These are phyloP conservation scores for Biscogniauxia sp. DNA, from an alignment of 2,329 filamentous ascomycete species.

Conservation along the genomic window DNA sequence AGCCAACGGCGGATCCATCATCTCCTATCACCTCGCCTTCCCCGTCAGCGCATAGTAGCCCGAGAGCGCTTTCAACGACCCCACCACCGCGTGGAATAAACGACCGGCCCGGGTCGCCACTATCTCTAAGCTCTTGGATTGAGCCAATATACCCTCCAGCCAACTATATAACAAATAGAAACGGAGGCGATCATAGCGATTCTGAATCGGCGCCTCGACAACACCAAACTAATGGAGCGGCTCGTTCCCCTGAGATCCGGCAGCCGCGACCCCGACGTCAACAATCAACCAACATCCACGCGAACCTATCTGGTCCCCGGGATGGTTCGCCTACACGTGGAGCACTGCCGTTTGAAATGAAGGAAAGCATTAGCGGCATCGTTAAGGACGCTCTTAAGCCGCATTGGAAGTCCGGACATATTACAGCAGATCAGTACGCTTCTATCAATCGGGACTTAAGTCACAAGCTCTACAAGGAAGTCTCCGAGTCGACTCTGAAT, in stretches of 20 bases:
- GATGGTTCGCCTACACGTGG: conserved; percentile 68
- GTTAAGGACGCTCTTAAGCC: conserved; percentile 81
- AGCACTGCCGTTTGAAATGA: conserved; percentile 73
- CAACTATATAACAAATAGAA: conserved; percentile 64
- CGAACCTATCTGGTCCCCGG: conserved; percentile 44
- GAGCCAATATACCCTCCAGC: conserved; percentile 73
- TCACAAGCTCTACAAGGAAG: conserved; percentile 77
- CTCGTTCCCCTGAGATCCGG: conserved; percentile 45
- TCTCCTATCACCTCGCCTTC: conserved; percentile 68
- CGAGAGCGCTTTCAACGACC: conserved; percentile 64
- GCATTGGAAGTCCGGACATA: conserved; percentile 73
- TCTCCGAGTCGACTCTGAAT: conserved; percentile 57
- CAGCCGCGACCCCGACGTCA: conserved; percentile 51
- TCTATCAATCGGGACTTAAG: conserved; percentile 89
- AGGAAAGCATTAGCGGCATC: conserved; percentile 84
- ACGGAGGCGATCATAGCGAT: conserved; percentile 45
- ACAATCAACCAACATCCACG: conserved; percentile 39
- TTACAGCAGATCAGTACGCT: conserved; percentile 88
- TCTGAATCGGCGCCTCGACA: conserved; percentile 40
- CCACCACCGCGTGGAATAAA: conserved; percentile 63
- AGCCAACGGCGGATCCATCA: conserved; percentile 39
- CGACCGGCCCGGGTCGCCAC: conserved; percentile 62
- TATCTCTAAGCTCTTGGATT: conserved; percentile 68
- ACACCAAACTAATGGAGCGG: conserved; percentile 31
- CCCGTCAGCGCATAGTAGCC: conserved; percentile 63